Conservation (phyloP, 2,329 filamentous ascomycete genomes). For the Dothiorella sarmentorum region DNA sequence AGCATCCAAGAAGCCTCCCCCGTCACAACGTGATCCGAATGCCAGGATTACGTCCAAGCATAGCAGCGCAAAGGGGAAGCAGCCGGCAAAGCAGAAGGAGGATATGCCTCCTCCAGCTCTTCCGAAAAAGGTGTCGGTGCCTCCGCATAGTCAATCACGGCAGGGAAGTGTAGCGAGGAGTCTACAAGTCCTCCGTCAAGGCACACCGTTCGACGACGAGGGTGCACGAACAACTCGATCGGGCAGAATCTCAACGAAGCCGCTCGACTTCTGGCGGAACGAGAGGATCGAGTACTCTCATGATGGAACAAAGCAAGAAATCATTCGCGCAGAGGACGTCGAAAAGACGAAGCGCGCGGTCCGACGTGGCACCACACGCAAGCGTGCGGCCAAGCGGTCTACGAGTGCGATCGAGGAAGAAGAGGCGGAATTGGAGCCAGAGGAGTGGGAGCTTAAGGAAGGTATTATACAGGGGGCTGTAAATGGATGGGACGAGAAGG, state of each 20-base stretch:
- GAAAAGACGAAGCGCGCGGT: conserved; percentile 38
- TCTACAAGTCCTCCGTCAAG: conserved; percentile 35
- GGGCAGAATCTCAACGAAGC: conserved; percentile 73
- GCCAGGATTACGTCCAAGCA: not conserved
- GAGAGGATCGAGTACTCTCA: conserved; percentile 71
- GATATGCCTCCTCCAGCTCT: not conserved
- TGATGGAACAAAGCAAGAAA: conserved; percentile 68
- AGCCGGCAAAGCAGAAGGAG: not conserved
- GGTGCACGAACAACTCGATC: conserved; percentile 66
- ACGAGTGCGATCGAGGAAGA: conserved; percentile 48
- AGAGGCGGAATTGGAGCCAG: conserved; percentile 48
- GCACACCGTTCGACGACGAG: conserved; percentile 44
- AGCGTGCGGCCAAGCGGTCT: conserved; percentile 34
- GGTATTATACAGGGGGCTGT: conserved; percentile 64
- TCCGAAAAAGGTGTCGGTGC: not conserved
- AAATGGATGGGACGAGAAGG: conserved; percentile 54
- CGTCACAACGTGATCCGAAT: conserved; percentile 11
- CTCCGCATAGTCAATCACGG: not conserved
- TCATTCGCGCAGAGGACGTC: conserved; percentile 67
- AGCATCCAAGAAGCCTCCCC: conserved; percentile 19
- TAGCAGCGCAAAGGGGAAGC: not conserved
- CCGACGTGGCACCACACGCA: conserved; percentile 29
- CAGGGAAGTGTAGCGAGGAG: conserved; percentile 24
- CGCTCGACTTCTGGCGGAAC: conserved; percentile 81
- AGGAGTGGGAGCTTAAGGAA: conserved; percentile 69